phyloP scores from a whole-genome alignment of 495 filamentous ascomycete genomes.

The Lophiotrema nucula region DNA sequence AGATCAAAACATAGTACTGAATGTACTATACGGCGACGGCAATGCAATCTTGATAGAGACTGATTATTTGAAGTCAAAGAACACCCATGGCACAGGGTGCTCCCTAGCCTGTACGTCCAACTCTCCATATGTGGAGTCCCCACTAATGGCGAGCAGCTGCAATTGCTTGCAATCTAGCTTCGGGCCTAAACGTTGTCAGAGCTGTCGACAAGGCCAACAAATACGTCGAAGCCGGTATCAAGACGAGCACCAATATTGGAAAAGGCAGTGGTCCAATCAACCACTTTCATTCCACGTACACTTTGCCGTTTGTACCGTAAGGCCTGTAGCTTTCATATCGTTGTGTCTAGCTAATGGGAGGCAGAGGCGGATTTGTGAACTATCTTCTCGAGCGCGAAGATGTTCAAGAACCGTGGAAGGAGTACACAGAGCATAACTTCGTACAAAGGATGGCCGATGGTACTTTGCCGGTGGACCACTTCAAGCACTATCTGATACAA shows the following conservation, averaged over 20 bases:
- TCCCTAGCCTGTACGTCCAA: constrained; percentile 73
- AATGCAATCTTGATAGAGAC: constrained; percentile 61
- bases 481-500: constrained; percentile 83
- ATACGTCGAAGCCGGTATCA: constrained; percentile 84
- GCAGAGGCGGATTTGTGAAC: constrained; percentile 77
- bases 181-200: constrained; percentile 53
- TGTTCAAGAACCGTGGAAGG: constrained; percentile 67
- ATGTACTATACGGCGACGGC: constrained; percentile 67
- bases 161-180: constrained; percentile 82
- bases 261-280: constrained; percentile 87
- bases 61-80: constrained; percentile 65
- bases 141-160: constrained; percentile 55
- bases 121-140: background rate
- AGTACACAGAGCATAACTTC: constrained; percentile 76
- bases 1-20: constrained; percentile 65
- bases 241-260: constrained; percentile 68
- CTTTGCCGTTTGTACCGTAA: constrained; percentile 79
- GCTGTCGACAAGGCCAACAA: constrained; percentile 70
- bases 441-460: constrained; percentile 72
- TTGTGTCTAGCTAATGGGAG: constrained; percentile 1
- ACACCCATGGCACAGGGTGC: constrained; percentile 95
- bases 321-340: constrained; percentile 31
- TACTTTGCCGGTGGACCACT: constrained; percentile 66
- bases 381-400: constrained; percentile 76
- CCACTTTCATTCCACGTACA: constrained; percentile 84